Evolutionary conservation across 1,139 yeast genomes (phyloP), one percentile per base, ranked within the genome.

Genomic region (Suhomyces maxii): DNA sequence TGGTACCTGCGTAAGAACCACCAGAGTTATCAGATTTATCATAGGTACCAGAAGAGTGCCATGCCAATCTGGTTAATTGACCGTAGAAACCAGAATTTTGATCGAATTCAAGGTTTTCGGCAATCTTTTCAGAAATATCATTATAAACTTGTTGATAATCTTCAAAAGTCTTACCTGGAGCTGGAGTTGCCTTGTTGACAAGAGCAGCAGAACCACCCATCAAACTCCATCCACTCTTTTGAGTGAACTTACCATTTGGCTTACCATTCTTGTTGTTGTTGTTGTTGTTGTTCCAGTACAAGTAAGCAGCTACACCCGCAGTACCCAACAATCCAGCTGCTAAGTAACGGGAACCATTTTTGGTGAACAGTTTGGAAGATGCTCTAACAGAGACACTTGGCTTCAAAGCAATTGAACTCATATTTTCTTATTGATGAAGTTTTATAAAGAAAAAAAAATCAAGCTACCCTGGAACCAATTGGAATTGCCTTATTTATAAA

Each of bases 1-100:
- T 87, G 44, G 96, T 86, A 56, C 96, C 97, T 49, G 86, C 88
- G 63, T 67, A 86, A 6, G 95, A 84, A 34, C 97, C 97, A 55
- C 96, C 97, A 34, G 69, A 60, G 45, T 76, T 69, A 53, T 78
- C 79, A 39, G 69, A 62, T 65, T 78, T 77, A 56, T 81, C 80
- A 64, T 73, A 86, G 33, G 93, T 84, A 45, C 93, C 95, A 34
- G 86, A 76, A 7, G 81, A 57, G 66, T 86, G 95, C 93, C 93
- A 86, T 42, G 91, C 85, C 51, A 85, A 75, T 61, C 95, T 79
- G 45, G 86, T 71, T 41, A 82, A 78, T 9, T 84, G 85, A 30
- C 87, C 90, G 59, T 82, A 82, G 42, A 54, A 58, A 10, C 91
- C 89, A 43, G 80, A 78, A 44, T 86, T 87, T 45, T 76, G 81